phyloP scores from a whole-genome alignment of 441 rosid genomes.

The Jatropha multifida region DNA sequence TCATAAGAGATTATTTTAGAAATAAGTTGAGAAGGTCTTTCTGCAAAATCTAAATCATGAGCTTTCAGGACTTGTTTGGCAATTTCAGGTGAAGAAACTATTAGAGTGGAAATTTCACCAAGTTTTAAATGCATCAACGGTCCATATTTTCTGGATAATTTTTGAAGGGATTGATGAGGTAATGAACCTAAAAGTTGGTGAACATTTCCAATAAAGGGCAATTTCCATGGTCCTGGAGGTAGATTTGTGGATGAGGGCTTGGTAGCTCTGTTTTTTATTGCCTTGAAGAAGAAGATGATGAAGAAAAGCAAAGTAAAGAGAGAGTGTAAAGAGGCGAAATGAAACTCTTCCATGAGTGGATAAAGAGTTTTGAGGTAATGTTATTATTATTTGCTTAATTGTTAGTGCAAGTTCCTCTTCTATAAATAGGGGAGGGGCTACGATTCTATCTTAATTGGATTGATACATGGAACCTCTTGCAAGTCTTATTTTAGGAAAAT shows the following conservation, averaged over 20 bases:
- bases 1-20: constrained; percentile 12
- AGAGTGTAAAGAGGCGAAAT: no score
- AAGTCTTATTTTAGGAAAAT: no score
- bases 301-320: no score
- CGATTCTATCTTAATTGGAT: no score
- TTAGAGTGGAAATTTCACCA: constrained; percentile 30
- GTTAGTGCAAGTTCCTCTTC: no score
- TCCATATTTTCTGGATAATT: constrained; percentile 41
- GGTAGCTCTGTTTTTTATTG: no score
- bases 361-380: no score
- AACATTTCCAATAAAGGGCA: constrained; percentile 38
- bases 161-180: constrained; percentile 33
- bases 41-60: constrained; percentile 36
- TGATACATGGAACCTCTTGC: no score
- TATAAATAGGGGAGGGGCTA: no score
- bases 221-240: constrained; percentile 34
- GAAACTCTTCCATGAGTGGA: no score
- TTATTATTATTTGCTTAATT: no score
- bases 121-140: constrained; percentile 46
- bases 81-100: constrained; percentile 38
- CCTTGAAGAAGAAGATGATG: not conserved
- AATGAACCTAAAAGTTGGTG: constrained; percentile 28
- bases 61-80: constrained; percentile 42
- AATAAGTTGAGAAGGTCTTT: constrained; percentile 16
- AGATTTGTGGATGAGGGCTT: not conserved